Conservation (phyloP, 2,329 filamentous ascomycete species). For the Diaporthe velutina region DNA sequence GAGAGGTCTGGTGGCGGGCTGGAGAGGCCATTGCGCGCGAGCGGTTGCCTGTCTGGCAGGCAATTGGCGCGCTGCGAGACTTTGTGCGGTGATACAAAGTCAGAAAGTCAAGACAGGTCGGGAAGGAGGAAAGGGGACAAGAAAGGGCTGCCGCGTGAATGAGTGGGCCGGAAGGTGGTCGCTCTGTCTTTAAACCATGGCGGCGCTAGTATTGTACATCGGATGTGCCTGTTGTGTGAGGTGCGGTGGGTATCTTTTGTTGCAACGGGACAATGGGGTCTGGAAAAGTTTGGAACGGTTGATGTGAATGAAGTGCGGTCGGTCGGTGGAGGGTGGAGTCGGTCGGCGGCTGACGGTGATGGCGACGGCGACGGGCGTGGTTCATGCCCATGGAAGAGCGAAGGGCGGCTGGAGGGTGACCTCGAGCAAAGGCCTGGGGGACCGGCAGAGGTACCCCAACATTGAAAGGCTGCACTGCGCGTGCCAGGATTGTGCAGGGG, state of each 20-base stretch:
- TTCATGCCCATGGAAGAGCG: constrained; percentile 3
- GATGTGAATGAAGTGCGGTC: background rate
- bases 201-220: constrained; percentile 4
- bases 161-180: constrained; percentile 21
- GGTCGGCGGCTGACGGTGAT: constrained; percentile 12
- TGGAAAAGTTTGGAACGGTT: constrained; percentile 22
- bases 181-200: constrained; percentile 34
- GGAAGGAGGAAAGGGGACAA: constrained; percentile 29
- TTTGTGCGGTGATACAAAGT: constrained; percentile 22
- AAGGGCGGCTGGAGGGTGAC: constrained; percentile 28
- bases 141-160: constrained; percentile 14
- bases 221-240: constrained; percentile 12
- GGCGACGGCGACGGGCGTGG: constrained; percentile 3
- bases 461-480: constrained; percentile 24
- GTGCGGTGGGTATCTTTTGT: background rate
- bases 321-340: constrained; percentile 9
- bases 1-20: constrained; percentile 49
- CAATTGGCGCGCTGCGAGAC: constrained; percentile 20
- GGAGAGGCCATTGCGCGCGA: constrained; percentile 36
- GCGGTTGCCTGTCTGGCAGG: constrained; percentile 27
- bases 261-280: background rate
- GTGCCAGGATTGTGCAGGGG: constrained; percentile 19
- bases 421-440: constrained; percentile 22
- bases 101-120: constrained; percentile 20
- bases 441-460: constrained; percentile 24